Percentiles rank a stretch among this genome's conserved stretches.
phyloP scores from a whole-genome alignment of 2,329 filamentous ascomycete genomes.

The Sarocladium strictum region DNA sequence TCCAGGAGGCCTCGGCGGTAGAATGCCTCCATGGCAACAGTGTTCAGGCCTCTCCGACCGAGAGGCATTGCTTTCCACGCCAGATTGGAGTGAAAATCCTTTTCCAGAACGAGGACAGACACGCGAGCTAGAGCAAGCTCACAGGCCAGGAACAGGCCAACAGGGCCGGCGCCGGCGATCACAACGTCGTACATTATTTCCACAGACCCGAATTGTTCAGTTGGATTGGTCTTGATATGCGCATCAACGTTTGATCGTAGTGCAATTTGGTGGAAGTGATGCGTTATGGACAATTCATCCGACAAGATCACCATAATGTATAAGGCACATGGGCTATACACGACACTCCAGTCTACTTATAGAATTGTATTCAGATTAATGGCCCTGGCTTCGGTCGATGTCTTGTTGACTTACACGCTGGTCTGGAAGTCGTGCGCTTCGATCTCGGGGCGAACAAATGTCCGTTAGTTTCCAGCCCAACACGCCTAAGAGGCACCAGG shows the following conservation, averaged over 20 bases:
- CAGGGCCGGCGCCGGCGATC: constrained; percentile 28
- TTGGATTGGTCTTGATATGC: too few relatives aligned
- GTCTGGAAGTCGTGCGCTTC: not conserved
- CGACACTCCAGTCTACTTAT: too few relatives aligned
- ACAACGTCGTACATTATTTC: constrained; percentile 25
- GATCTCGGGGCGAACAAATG: not conserved
- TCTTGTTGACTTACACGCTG: too few relatives aligned
- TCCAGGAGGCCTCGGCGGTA: constrained; percentile 32
- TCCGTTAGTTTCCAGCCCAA: not conserved
- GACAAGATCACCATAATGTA: too few relatives aligned
- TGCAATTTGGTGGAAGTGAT: too few relatives aligned
- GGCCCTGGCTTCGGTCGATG: too few relatives aligned
- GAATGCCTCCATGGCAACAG: constrained; percentile 26
- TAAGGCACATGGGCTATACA: too few relatives aligned
- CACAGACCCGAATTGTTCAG: not conserved
- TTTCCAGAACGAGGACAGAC: constrained; percentile 32
- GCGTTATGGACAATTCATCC: too few relatives aligned
- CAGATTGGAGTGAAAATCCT: constrained; percentile 9
- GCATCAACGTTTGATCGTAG: too few relatives aligned
- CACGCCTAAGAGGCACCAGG: not conserved
- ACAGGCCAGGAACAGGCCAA: constrained; percentile 29
- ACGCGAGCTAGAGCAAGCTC: constrained; percentile 26
- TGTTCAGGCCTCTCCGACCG: constrained; percentile 27
- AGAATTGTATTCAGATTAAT: too few relatives aligned
- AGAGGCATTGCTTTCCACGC: constrained; percentile 23